Evolutionary conservation across 768 basidiomycete species (phyloP).

Genomic region (Xerocomellus chrysenteron): DNA sequence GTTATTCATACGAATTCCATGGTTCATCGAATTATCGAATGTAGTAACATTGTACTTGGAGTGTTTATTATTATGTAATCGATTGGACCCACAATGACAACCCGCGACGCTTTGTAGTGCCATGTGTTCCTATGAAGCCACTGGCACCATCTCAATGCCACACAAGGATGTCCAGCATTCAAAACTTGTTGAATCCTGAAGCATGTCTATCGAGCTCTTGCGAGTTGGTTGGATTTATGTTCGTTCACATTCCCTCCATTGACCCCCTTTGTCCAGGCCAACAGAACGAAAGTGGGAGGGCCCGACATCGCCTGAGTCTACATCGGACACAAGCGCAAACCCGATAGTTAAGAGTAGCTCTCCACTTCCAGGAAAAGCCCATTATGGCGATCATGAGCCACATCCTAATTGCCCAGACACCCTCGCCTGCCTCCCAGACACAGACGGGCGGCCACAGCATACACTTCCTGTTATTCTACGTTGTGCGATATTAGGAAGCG

Average conservation of each 20-base stretch:
- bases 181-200: constrained; percentile 57
- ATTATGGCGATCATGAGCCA: constrained; percentile 48
- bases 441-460: constrained; percentile 76
- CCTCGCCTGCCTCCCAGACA: constrained; percentile 75
- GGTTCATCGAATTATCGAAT: constrained; percentile 21
- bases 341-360: constrained; percentile 23
- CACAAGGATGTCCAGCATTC: constrained; percentile 53
- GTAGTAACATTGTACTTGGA: constrained; percentile 15
- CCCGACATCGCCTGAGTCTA: constrained; percentile 35
- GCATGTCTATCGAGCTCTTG: constrained; percentile 36
- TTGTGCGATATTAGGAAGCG: constrained; percentile 79
- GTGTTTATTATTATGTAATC: constrained; percentile 27
- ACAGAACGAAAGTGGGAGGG: constrained; percentile 25
- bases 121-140: constrained; percentile 10
- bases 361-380: constrained; percentile 22
- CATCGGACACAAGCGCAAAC: constrained; percentile 34
- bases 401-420: constrained; percentile 80
- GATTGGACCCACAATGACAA: constrained; percentile 35
- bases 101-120: constrained; percentile 2
- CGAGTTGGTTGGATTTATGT: constrained; percentile 38
- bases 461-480: constrained; percentile 83
- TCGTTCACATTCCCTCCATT: constrained; percentile 6
- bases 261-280: constrained; percentile 32
- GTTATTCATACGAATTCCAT: constrained; percentile 23
- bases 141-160: constrained; percentile 17